Conservation (phyloP, 768 basidiomycete species). For the Macrocybe gigantea region DNA sequence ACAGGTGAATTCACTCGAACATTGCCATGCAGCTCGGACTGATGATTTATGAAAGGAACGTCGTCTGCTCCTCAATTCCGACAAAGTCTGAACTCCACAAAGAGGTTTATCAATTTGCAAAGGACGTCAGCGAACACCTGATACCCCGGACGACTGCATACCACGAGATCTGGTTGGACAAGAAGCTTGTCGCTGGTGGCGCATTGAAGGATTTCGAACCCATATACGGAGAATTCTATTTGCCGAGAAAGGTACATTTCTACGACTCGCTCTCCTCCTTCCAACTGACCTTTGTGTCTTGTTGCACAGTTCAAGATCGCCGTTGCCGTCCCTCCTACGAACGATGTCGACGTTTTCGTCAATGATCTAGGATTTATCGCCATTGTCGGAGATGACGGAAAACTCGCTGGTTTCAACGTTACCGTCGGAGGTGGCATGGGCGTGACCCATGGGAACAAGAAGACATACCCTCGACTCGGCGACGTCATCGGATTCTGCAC, state of each 20-base stretch:
- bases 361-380: slow-evolving; percentile 98
- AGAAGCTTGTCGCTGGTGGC: slow-evolving; percentile 92
- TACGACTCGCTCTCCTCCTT: background rate
- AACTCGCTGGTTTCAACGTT: slow-evolving; percentile 91
- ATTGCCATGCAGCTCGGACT: background rate
- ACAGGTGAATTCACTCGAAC: slow-evolving; percentile 47
- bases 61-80: slow-evolving; percentile 89
- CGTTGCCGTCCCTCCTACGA: slow-evolving; percentile 92
- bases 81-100: slow-evolving; percentile 80
- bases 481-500: slow-evolving; percentile 92
- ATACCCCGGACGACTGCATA: slow-evolving; percentile 91
- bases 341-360: slow-evolving; percentile 93
- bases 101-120: slow-evolving; percentile 80
- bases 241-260: slow-evolving; percentile 82
- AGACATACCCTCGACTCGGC: slow-evolving; percentile 91
- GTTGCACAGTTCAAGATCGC: slow-evolving; percentile 87
- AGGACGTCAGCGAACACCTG: slow-evolving; percentile 77
- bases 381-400: slow-evolving; percentile 69
- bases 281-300: background rate
- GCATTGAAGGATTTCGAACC: slow-evolving; percentile 94
- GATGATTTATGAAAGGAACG: slow-evolving; percentile 52
- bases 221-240: slow-evolving; percentile 95
- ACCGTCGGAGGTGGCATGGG: slow-evolving; percentile 97
- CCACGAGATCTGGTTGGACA: slow-evolving; percentile 99
- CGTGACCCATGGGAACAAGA: slow-evolving; percentile 98